Evolutionary conservation across 371 early-diverging fungal genomes (phyloP).

Genomic region (Nematocida minor): DNA sequence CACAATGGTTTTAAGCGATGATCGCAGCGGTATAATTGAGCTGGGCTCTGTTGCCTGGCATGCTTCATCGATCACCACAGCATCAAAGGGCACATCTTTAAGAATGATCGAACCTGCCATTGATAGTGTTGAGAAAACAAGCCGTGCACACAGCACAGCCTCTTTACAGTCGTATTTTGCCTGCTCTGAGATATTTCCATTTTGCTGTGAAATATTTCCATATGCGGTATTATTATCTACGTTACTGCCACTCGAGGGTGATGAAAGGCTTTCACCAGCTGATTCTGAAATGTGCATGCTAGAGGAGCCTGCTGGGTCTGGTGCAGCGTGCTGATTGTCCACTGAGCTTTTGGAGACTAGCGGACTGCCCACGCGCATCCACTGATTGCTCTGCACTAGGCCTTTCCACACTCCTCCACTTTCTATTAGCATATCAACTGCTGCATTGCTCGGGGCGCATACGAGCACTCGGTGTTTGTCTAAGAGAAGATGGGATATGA

Average conservation of each 20-base stretch:
- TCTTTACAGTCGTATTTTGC: background rate
- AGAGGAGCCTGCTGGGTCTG: background rate
- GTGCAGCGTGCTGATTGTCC: no score
- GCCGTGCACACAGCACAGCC: background rate
- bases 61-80: constrained; percentile 87
- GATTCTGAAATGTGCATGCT: background rate
- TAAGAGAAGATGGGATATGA: constrained; percentile 72
- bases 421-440: constrained; percentile 69
- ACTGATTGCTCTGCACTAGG: background rate
- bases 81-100: constrained; percentile 14
- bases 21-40: constrained; percentile 80
- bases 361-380: constrained; percentile 4
- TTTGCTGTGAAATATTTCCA: background rate
- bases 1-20: constrained; percentile 74
- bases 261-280: no score
- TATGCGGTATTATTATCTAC: background rate
- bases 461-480: constrained; percentile 72
- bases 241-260: background rate
- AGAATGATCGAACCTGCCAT: constrained; percentile 1
- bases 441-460: constrained; percentile 83
- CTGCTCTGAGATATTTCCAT: background rate
- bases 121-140: constrained; percentile 41
- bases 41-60: constrained; percentile 85
- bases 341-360: background rate
- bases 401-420: background rate